Conservation (phyloP, 2,329 filamentous ascomycete species). For the Hymenoscyphus infarciens region DNA sequence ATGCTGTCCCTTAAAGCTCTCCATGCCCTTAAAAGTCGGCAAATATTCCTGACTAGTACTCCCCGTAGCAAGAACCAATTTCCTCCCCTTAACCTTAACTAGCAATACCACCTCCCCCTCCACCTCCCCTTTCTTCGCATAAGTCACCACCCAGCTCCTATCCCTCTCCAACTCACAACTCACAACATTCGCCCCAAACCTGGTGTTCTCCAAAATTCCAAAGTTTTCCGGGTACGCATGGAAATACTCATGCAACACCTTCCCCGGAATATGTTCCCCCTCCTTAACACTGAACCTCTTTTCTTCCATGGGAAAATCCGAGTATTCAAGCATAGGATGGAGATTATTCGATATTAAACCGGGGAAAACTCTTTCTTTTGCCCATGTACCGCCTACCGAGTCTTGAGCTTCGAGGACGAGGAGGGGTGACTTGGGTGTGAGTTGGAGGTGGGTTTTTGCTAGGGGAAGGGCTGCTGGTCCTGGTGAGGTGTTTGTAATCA, state of each 20-base stretch:
- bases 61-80: constrained; percentile 54
- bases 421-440: constrained; percentile 54
- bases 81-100: constrained; percentile 22
- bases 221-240: constrained; percentile 52
- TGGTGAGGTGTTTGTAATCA: constrained; percentile 17
- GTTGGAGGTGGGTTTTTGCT: constrained; percentile 56
- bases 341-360: constrained; percentile 71
- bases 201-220: constrained; percentile 45
- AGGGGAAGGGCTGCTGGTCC: constrained; percentile 54
- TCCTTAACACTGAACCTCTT: constrained; percentile 45
- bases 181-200: constrained; percentile 35
- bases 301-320: constrained; percentile 64
- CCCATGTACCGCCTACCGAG: constrained; percentile 66
- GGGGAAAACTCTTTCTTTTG: constrained; percentile 62
- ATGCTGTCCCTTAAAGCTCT: constrained; percentile 43
- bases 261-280: constrained; percentile 57
- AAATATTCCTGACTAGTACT: constrained; percentile 49
- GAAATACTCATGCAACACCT: constrained; percentile 54
- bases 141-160: neutral
- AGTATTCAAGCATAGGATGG: constrained; percentile 67
- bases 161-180: constrained; percentile 36
- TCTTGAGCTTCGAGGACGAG: constrained; percentile 54
- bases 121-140: neutral
- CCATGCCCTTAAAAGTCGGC: constrained; percentile 46
- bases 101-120: neutral